A percentile compares a stretch with the other conserved stretches of the same genome.
These are phyloP conservation scores for Phytopythium helicoides DNA, from an alignment of 352 stramenopile genomes.

Conservation along the genomic window DNA sequence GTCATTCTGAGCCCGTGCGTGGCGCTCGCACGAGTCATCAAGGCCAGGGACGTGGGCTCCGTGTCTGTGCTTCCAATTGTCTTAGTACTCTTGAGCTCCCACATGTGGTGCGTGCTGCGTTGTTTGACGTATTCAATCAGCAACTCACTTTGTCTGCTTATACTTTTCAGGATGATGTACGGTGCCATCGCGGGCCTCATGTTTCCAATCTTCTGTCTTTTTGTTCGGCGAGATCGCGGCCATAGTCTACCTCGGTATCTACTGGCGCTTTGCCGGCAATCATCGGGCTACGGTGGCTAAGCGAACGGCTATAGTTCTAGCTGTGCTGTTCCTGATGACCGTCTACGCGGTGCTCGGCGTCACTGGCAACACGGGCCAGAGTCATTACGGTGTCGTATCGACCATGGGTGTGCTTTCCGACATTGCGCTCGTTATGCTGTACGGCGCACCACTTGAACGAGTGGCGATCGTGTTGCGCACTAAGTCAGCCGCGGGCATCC, in stretches of 20 bases:
- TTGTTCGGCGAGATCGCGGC: slow-evolving; percentile 29
- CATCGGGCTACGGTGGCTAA: slow-evolving; percentile 12
- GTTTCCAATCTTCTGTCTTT: slow-evolving; percentile 38
- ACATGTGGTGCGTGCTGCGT: slow-evolving; percentile 17
- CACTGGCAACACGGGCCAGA: slow-evolving; percentile 24
- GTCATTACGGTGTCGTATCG: slow-evolving; percentile 17
- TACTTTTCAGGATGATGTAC: slow-evolving; percentile 8
- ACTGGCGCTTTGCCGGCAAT: slow-evolving; percentile 21
- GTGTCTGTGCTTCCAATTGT: slow-evolving; percentile 33
- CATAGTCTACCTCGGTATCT: slow-evolving; percentile 23
- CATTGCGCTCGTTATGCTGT: slow-evolving; percentile 29
- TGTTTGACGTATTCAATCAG: too few relatives aligned
- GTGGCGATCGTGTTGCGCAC: slow-evolving; percentile 31
- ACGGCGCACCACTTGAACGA: slow-evolving; percentile 39
- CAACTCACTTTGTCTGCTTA: too few relatives aligned
- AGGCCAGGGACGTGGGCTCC: slow-evolving; percentile 31
- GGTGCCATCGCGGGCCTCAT: slow-evolving; percentile 7
- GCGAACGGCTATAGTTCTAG: slow-evolving; percentile 13
- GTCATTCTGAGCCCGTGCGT: slow-evolving; percentile 40
- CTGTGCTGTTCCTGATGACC: slow-evolving; percentile 16
- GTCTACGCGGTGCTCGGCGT: slow-evolving; percentile 25
- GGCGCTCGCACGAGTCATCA: slow-evolving; percentile 38
- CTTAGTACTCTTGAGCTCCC: slow-evolving; percentile 31
- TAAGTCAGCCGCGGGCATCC: slow-evolving; percentile 31
- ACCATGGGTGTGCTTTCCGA: slow-evolving; percentile 31